Base-by-base conservation (phyloP, 2,329 filamentous ascomycete species). In the Cadophora sp. region DNA sequence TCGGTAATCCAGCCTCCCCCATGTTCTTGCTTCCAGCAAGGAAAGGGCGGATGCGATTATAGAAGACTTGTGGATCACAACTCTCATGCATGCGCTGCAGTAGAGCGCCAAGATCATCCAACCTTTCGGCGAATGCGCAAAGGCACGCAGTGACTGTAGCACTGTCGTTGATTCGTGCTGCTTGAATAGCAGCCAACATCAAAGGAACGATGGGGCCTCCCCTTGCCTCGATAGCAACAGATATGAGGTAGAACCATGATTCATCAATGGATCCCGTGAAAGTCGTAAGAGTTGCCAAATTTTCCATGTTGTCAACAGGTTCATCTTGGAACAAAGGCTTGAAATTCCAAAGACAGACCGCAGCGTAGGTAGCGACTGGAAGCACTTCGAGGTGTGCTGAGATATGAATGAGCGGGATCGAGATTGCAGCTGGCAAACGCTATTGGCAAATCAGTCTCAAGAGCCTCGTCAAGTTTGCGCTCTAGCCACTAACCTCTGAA, bases 161-260 rank as follows among this genome's bases (percentile, higher is more conserved):
- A 45, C 83, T 85, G 74, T 98, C 91, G 66, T 87, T 85, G 22
- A 85, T 81, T 59, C 93, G 88, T 24, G 90, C 94, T 43, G 94
- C 94, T 62, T 87, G 84, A 66, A 99, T 94, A 56, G 96, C 96
- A 48, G 89, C 85, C 50, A 99, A 83, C 93, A 97, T 97, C 66
- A 97, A 82, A 0, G 94, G 89, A 62, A 99, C 89, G 66, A 94
- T 91, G 3, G 94, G 92, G 0, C 90, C 96, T 30, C 93, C 95
- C 65, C 93, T 90, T 64, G 94, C 94, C 80, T 99, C 96, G 71
- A 99, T 97, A 69, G 95, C 96, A 3, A 97, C 92, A 0, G 94
- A 97, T 62, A 98, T 89, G 14, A 99, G 85, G 78, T 98, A 99
- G 78, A 99, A 99, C 96, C 96, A 99, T 70, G 96, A 97, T 81